Evolutionary conservation across 352 stramenopile genomes (phyloP), one percentile per base, ranked within the genome.

Genomic region (Elongisporangium undulatum): DNA sequence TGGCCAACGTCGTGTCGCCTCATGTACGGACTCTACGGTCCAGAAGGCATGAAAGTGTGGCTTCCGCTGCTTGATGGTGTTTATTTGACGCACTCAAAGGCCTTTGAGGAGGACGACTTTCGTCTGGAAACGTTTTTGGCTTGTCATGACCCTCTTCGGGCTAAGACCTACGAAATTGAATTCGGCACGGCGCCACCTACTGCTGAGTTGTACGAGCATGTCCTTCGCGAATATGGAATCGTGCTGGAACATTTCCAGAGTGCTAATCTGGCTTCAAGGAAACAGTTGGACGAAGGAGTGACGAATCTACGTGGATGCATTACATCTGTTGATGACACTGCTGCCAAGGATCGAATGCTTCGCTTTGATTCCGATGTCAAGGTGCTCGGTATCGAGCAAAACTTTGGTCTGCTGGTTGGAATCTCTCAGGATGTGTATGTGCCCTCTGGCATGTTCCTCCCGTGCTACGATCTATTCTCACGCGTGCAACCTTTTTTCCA

Each of bases 401-500:
- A 69, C 16, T 91, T 90, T 62, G 85, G 85, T 1, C 61, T 95
- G 12, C 70, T 95, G 7, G 79, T 95, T 13, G 83, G 82, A 8
- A 66, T 90, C 0, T 92, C 85, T 0, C 83, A 93, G 56, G 85
- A 95, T 53, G 81, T 90, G 20, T 95, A 92, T 66, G 80, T 86
- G 41, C 82, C 84, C 0, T 85, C 81, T 2, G 79, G 79, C 2
- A 62, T 84, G 10, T 61, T 72, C 4, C 58, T 87, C 15, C 79
- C 81, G 7, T 87, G 84, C 51, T 95, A 89, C 51, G 85, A 95
- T 51, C 55, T 93, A 4, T 90, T 91, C 39, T 63, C 71, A 15
- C 85, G 85, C 34, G 83, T 92, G 41, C 85, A 95, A 63, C 85
- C 85, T 16, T 82, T 95, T 53, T 85, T 92, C 57, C 85, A 95